Conservation (phyloP, 1,284 basidiomycete genomes). For the Cystobasidiaceae sp. region DNA sequence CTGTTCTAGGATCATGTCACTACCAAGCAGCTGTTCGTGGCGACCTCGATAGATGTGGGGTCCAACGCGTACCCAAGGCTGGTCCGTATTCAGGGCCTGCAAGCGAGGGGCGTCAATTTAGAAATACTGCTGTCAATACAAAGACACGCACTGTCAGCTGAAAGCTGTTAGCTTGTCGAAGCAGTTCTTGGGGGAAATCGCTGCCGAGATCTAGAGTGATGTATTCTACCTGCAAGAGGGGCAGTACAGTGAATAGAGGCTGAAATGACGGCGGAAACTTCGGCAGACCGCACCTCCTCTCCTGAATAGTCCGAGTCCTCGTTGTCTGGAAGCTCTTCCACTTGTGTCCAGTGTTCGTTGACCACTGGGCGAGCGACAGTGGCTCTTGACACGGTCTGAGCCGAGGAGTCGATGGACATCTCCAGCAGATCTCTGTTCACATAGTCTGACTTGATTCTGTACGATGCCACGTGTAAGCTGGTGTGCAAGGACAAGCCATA, state of each 20-base stretch:
- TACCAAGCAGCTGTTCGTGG: conserved; percentile 18
- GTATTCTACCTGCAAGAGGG: conserved; percentile 5
- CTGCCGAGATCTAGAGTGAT: conserved; percentile 17
- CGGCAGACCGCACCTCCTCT: conserved; percentile 8
- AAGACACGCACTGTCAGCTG: conserved; percentile 15
- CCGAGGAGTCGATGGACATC: no score
- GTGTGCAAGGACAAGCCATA: no score
- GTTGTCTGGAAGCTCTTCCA: conserved; percentile 10
- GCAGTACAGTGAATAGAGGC: background rate
- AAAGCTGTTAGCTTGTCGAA: conserved; percentile 2
- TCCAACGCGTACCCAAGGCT: conserved; percentile 21
- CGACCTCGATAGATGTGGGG: conserved; percentile 9
- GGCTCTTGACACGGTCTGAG: no score
- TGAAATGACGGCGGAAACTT: background rate
- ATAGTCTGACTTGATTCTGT: no score
- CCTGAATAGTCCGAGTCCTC: conserved; percentile 19
- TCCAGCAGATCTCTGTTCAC: no score
- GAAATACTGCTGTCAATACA: background rate
- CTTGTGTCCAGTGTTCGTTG: conserved; percentile 21
- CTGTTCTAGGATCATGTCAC: conserved; percentile 8
- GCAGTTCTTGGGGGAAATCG: conserved; percentile 10
- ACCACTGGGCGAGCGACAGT: background rate
- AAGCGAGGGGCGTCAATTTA: background rate
- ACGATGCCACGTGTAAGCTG: no score
- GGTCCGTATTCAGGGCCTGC: conserved; percentile 8